Evolutionary conservation across 2,329 filamentous ascomycete species (phyloP).

Genomic region (Penicillium sp.): DNA sequence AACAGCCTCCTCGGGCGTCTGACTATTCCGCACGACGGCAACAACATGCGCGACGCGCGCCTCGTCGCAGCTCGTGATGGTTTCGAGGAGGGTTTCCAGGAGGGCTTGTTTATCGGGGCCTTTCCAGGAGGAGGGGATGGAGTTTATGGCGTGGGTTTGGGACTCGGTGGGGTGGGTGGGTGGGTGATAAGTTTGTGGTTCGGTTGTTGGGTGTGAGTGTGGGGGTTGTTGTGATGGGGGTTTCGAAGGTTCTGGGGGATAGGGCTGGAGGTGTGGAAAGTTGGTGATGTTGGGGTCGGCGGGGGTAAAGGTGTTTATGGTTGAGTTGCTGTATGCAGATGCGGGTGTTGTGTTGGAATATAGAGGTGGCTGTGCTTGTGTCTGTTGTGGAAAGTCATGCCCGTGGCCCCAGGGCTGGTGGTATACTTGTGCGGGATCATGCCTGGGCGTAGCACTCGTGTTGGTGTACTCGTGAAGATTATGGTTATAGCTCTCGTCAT

Average conservation of each 20-base stretch:
- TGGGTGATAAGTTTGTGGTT: too few relatives aligned
- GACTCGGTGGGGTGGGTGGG: not conserved
- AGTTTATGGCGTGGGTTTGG: conserved; percentile 3
- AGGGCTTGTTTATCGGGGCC: conserved; percentile 27
- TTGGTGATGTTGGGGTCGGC: not conserved
- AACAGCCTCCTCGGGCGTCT: conserved; percentile 33
- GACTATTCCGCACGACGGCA: conserved; percentile 30
- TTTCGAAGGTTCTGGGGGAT: not conserved
- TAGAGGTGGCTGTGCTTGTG: not conserved
- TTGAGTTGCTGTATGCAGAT: conserved; percentile 6
- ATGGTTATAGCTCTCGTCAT: not conserved
- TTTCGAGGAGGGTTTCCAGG: conserved; percentile 30
- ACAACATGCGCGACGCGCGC: conserved; percentile 28
- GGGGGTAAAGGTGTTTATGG: not conserved
- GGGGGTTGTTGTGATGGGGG: not conserved
- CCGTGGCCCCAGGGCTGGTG: not conserved
- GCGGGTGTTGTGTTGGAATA: not conserved
- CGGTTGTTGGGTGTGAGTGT: too few relatives aligned
- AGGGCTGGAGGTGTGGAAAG: not conserved
- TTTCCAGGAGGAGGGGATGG: conserved; percentile 27
- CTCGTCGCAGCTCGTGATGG: conserved; percentile 32
- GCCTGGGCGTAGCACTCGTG: not conserved
- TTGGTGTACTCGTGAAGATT: not conserved
- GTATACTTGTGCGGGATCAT: conserved; percentile 2
- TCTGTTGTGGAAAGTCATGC: not conserved